Percentiles rank a stretch among this genome's conserved stretches.
Evolutionary conservation across 2,329 filamentous ascomycete genomes (phyloP).

Genomic region (Kalaharituber pfeilii): DNA sequence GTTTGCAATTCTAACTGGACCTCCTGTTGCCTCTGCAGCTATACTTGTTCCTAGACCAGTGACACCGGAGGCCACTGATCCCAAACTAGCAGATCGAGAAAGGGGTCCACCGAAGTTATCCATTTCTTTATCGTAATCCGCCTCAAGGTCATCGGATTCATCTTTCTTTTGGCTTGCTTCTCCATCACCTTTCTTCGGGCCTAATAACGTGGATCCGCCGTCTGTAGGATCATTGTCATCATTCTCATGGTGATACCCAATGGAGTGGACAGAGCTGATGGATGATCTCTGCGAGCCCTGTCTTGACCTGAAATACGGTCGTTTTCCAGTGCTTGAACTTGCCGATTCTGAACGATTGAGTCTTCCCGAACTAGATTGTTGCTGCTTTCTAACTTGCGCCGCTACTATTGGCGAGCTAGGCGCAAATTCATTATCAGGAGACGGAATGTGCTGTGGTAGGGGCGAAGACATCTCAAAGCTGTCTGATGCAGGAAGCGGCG

Average conservation of each 20-base stretch:
- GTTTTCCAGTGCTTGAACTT: not conserved
- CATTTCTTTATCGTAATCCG: not conserved
- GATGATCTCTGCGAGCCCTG: slow-evolving; percentile 8
- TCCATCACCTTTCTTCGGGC: not conserved
- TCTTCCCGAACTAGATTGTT: not conserved
- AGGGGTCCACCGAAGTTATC: slow-evolving; percentile 43
- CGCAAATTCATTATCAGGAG: not conserved
- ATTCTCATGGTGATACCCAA: not conserved
- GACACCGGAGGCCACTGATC: slow-evolving; percentile 68
- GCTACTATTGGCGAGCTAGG: not conserved
- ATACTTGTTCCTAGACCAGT: slow-evolving; percentile 28
- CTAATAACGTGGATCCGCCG: not conserved
- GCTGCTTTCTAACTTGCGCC: not conserved
- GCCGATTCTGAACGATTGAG: not conserved
- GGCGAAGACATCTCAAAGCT: not conserved
- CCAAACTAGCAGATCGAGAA: slow-evolving; percentile 65
- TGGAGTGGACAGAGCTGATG: not conserved
- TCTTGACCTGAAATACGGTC: slow-evolving; percentile 35
- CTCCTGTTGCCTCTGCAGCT: not conserved
- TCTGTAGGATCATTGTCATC: not conserved
- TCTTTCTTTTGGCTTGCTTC: not conserved
- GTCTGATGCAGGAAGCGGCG: not conserved
- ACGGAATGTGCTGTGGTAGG: not conserved
- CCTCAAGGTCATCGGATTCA: slow-evolving; percentile 45
- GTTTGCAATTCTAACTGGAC: slow-evolving; percentile 21